Evolutionary conservation across 225 moss, liverwort and hornwort genomes (phyloP).

Genomic region (Bryoerythrophyllum caledonicum): DNA sequence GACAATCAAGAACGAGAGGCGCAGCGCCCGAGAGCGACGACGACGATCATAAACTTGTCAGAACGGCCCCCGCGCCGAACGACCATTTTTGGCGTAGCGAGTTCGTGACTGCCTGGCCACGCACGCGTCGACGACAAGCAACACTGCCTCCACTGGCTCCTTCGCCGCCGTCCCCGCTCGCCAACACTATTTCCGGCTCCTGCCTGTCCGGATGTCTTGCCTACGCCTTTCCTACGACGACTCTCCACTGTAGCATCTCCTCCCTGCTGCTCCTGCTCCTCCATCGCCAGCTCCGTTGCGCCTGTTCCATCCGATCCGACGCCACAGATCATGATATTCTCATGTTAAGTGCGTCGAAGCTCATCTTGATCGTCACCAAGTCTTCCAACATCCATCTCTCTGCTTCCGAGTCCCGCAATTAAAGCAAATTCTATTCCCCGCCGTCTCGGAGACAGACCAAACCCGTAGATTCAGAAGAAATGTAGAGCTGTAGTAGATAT

Average conservation of each 20-base stretch:
- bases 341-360: conserved; percentile 16
- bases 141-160: background rate
- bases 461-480: too few species aligned
- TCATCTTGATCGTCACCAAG: background rate
- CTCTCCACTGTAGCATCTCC: background rate
- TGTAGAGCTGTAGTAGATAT: too few species aligned
- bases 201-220: conserved; percentile 26
- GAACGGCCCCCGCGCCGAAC: conserved; percentile 1
- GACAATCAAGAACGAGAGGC: conserved; percentile 7
- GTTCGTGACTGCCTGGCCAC: background rate
- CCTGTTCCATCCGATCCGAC: conserved; percentile 25
- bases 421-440: conserved; percentile 16
- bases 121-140: background rate
- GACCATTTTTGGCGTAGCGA: conserved; percentile 14
- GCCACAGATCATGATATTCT: background rate
- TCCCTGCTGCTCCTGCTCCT: background rate
- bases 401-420: background rate
- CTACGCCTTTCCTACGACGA: background rate
- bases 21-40: background rate
- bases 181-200: background rate
- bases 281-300: conserved; percentile 14
- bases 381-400: background rate
- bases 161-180: background rate
- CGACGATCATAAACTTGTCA: conserved; percentile 28
- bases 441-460: background rate